Evolutionary conservation across 2,329 filamentous ascomycete genomes (phyloP).

Genomic region (Trichoderma hamatum): DNA sequence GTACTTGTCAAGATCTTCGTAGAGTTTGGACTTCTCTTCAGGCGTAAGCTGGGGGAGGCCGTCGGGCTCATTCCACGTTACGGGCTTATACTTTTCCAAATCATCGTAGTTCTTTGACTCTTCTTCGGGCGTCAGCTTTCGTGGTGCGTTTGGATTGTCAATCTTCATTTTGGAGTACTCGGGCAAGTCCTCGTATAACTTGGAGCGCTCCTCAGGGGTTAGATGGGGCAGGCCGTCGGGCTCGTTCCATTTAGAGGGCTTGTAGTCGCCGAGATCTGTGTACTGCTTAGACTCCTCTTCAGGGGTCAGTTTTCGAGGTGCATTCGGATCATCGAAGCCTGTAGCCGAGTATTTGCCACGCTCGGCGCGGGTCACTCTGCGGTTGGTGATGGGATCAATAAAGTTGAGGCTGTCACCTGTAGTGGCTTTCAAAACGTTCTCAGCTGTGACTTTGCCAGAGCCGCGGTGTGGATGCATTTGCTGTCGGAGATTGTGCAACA

Average conservation of each 20-base stretch:
- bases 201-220: slow-evolving; percentile 39
- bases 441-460: slow-evolving; percentile 31
- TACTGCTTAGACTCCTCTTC: slow-evolving; percentile 41
- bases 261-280: slow-evolving; percentile 42
- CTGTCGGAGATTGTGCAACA: slow-evolving; percentile 41
- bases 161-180: slow-evolving; percentile 39
- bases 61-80: slow-evolving; percentile 42
- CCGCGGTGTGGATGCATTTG: slow-evolving; percentile 35
- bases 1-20: slow-evolving; percentile 43
- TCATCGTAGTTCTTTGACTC: slow-evolving; percentile 45
- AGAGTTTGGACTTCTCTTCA: slow-evolving; percentile 43
- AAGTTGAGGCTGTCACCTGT: slow-evolving; percentile 28
- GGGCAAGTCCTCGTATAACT: slow-evolving; percentile 41
- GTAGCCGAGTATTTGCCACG: slow-evolving; percentile 41
- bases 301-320: slow-evolving; percentile 34
- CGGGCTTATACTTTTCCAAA: slow-evolving; percentile 41
- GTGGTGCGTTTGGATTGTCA: slow-evolving; percentile 36
- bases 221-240: slow-evolving; percentile 34
- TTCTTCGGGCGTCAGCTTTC: slow-evolving; percentile 38
- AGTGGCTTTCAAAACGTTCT: slow-evolving; percentile 35
- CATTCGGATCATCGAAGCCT: slow-evolving; percentile 43
- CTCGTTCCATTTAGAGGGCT: slow-evolving; percentile 38
- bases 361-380: slow-evolving; percentile 45
- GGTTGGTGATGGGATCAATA: slow-evolving; percentile 64
- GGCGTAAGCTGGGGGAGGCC: slow-evolving; percentile 36